Evolutionary conservation across 139 green algal genomes (phyloP), one percentile per base, ranked within the genome.

Genomic region (Diplosphaera chodatii): DNA sequence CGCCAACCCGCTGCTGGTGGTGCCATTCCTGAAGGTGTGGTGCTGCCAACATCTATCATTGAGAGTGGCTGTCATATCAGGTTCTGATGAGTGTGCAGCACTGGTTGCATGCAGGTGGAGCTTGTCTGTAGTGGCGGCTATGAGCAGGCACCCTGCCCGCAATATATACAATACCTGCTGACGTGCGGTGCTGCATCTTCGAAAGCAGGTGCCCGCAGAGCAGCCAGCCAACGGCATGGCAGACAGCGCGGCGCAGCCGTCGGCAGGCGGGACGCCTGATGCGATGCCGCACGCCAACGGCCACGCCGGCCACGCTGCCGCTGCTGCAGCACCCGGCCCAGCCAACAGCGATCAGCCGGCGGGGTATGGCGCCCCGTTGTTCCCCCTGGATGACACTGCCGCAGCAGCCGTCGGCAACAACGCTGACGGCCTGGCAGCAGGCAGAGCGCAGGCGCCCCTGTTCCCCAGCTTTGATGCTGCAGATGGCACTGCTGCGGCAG

Each of bases 1-100:
- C 1, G 20, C 30, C 23, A 67, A 72, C 29, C 82, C 82, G 30
- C 70, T 87, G 64, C 72, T 83, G 68, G 77, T 83, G 20, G 66
- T 82, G 63, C 78, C 78, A 1, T 68, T 82, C 55, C n/a, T 48
- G 41, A 85, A 80, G 70, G 76, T 72, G 28, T 55, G 40, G 21
- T 8, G 25, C n/a, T n/a, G n/a, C n/a, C n/a, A n/a, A n/a, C n/a
- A n/a, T n/a, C n/a, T n/a, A n/a, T n/a, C n/a, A n/a, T n/a, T n/a
- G n/a, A n/a, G n/a, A n/a, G n/a, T n/a, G n/a, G n/a, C n/a, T n/a
- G n/a, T n/a, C n/a, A n/a, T n/a, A n/a, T n/a, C n/a, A n/a, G n/a
- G n/a, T n/a, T n/a, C n/a, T n/a, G n/a, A n/a, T n/a, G n/a, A n/a
- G n/a, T n/a, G n/a, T n/a, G n/a, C n/a, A n/a, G n/a, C n/a, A n/a